Conservation (phyloP, 306 rosid species). For the Benincasa hispida region DNA sequence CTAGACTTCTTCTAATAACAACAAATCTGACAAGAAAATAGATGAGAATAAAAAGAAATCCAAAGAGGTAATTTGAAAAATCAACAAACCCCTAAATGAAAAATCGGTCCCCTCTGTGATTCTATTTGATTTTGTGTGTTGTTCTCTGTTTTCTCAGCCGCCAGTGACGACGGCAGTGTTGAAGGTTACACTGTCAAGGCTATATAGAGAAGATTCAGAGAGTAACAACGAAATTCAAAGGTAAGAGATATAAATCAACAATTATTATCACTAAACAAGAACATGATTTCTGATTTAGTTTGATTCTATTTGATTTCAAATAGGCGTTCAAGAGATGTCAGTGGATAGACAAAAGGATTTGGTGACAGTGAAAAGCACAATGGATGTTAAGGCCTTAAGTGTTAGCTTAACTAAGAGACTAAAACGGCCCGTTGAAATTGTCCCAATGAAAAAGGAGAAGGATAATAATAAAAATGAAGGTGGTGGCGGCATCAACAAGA, state of each 20-base stretch:
- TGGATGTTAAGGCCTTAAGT: slow-evolving; percentile 46
- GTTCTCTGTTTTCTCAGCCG: slow-evolving; percentile 19
- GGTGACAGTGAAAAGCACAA: too few relatives aligned
- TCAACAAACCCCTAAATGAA: background rate
- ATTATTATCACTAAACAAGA: background rate
- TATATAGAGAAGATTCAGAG: slow-evolving; percentile 45
- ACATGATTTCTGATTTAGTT: background rate
- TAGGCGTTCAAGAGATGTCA: too few relatives aligned
- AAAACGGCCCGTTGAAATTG: slow-evolving; percentile 45
- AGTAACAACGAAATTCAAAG: slow-evolving; percentile 55
- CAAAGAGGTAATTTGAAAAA: slow-evolving; percentile 36
- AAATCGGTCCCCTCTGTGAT: background rate
- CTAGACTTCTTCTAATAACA: too few relatives aligned
- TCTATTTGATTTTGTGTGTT: too few relatives aligned
- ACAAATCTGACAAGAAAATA: too few relatives aligned
- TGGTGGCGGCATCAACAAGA: slow-evolving; percentile 8
- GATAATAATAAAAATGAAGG: slow-evolving; percentile 1
- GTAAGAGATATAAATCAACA: slow-evolving; percentile 10
- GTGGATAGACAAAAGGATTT: too few relatives aligned
- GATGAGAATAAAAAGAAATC: too few relatives aligned
- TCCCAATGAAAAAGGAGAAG: slow-evolving; percentile 44
- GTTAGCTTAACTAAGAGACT: slow-evolving; percentile 28
- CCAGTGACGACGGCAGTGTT: slow-evolving; percentile 46
- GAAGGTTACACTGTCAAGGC: slow-evolving; percentile 65
- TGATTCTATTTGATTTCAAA: background rate